Percentiles rank a stretch among this genome's conserved stretches.
These are phyloP conservation scores for Danielia oregonensis DNA, from an alignment of 805 yeast genomes.

Conservation along the genomic window DNA sequence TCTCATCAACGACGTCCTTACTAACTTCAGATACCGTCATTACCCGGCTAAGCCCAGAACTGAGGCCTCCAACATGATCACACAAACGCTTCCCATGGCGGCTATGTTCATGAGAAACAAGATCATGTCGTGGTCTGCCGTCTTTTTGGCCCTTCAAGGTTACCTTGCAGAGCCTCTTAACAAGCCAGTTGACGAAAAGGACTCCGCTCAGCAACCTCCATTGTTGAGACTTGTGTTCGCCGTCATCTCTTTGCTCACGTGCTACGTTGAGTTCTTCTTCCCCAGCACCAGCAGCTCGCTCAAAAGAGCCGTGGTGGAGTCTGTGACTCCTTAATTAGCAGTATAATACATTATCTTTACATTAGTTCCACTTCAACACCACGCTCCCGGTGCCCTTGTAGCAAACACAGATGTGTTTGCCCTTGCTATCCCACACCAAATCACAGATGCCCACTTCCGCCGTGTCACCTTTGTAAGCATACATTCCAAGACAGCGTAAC, in stretches of 20 bases:
- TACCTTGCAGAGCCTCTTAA: slow-evolving; percentile 43
- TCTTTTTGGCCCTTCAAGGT: slow-evolving; percentile 47
- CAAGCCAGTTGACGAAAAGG: slow-evolving; percentile 23
- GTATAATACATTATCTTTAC: not conserved
- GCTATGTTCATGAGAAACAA: slow-evolving; percentile 63
- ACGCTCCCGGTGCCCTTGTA: slow-evolving; percentile 29
- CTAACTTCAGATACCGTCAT: slow-evolving; percentile 40
- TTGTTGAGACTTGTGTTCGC: slow-evolving; percentile 45
- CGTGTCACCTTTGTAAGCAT: slow-evolving; percentile 3
- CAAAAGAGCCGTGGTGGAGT: slow-evolving; percentile 20
- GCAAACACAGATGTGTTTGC: slow-evolving; percentile 26
- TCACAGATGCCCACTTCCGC: slow-evolving; percentile 32
- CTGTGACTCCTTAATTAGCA: slow-evolving; percentile 3
- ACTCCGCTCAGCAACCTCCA: slow-evolving; percentile 39
- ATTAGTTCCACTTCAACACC: slow-evolving; percentile 8
- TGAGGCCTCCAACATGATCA: slow-evolving; percentile 41
- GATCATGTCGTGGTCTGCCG: slow-evolving; percentile 53
- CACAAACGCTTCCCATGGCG: slow-evolving; percentile 64
- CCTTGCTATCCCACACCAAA: slow-evolving; percentile 31
- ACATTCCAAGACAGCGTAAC: not conserved
- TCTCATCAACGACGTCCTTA: too few species aligned
- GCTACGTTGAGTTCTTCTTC: slow-evolving; percentile 51
- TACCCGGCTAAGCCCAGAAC: slow-evolving; percentile 45
- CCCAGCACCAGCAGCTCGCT: slow-evolving; percentile 38
- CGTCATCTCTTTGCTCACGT: slow-evolving; percentile 45